Conservation (phyloP, 768 basidiomycete genomes). For the Nidularia sp. region DNA sequence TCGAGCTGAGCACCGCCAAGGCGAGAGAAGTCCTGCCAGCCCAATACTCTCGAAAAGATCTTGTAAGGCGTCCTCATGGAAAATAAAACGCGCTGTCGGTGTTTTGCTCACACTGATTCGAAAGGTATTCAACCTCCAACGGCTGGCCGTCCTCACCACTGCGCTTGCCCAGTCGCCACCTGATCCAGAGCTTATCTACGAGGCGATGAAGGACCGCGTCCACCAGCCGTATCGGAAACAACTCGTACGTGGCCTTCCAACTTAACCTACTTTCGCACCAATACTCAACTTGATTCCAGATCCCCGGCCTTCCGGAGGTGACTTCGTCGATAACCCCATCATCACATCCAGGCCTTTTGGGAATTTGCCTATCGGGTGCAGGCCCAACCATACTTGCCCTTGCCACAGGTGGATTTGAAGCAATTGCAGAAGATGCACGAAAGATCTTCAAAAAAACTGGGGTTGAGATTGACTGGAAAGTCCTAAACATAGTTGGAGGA, state of each 20-base stretch:
- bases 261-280: background rate
- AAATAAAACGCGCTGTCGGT: too few relatives aligned
- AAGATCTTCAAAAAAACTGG: conserved; percentile 66
- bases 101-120: too few relatives aligned
- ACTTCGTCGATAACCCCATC: conserved; percentile 83
- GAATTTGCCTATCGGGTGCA: conserved; percentile 96
- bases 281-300: conserved; percentile 42
- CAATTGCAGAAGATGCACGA: conserved; percentile 79
- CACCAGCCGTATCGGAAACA: conserved; percentile 94
- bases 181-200: conserved; percentile 94
- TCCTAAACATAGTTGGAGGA: conserved; percentile 62
- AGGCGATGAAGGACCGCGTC: conserved; percentile 97
- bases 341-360: conserved; percentile 91
- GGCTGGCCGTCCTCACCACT: conserved; percentile 92
- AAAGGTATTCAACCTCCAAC: conserved; percentile 96
- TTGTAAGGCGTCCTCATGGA: too few relatives aligned
- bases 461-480: conserved; percentile 87
- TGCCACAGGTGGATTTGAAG: conserved; percentile 79
- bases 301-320: conserved; percentile 93
- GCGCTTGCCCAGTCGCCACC: conserved; percentile 89
- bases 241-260: conserved; percentile 50
- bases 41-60: conserved; percentile 82
- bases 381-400: conserved; percentile 97
- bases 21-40: conserved; percentile 87
- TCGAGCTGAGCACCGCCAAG: conserved; percentile 94